phyloP scores from a whole-genome alignment of 805 yeast species.

The Candida andamanensis region DNA sequence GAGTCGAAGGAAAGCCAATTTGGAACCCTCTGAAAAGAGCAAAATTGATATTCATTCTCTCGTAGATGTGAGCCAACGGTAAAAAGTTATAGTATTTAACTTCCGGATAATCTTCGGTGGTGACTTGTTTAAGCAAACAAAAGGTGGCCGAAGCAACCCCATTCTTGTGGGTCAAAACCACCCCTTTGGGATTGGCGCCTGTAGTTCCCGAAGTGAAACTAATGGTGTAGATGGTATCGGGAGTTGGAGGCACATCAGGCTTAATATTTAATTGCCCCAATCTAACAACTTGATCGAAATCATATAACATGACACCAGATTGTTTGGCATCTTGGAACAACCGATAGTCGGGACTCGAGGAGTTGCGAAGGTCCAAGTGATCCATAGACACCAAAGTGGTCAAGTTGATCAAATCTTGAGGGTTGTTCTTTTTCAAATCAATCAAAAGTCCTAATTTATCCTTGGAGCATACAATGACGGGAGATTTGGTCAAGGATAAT shows the following conservation, averaged over 20 bases:
- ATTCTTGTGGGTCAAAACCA: slow-evolving; percentile 47
- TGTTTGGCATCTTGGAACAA: slow-evolving; percentile 17
- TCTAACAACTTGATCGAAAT: slow-evolving; percentile 26
- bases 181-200: slow-evolving; percentile 67
- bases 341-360: slow-evolving; percentile 12
- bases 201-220: slow-evolving; percentile 76
- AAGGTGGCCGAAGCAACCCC: slow-evolving; percentile 44
- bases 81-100: slow-evolving; percentile 36
- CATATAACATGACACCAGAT: slow-evolving; percentile 17
- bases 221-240: slow-evolving; percentile 50
- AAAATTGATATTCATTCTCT: slow-evolving; percentile 43
- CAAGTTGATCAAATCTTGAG: slow-evolving; percentile 22
- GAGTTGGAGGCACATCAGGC: slow-evolving; percentile 41
- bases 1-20: slow-evolving; percentile 47
- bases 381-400: slow-evolving; percentile 37
- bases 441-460: slow-evolving; percentile 26
- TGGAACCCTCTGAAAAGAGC: slow-evolving; percentile 44
- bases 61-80: slow-evolving; percentile 58
- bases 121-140: slow-evolving; percentile 22
- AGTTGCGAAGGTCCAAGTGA: slow-evolving; percentile 27
- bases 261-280: slow-evolving; percentile 27
- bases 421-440: slow-evolving; percentile 21
- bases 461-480: slow-evolving; percentile 37
- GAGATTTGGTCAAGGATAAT: slow-evolving; percentile 55
- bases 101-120: slow-evolving; percentile 10